Percentiles rank a stretch among this genome's conserved stretches.
Conservation (phyloP, 1,284 basidiomycete species). For the Austropuccinia psidii region DNA sequence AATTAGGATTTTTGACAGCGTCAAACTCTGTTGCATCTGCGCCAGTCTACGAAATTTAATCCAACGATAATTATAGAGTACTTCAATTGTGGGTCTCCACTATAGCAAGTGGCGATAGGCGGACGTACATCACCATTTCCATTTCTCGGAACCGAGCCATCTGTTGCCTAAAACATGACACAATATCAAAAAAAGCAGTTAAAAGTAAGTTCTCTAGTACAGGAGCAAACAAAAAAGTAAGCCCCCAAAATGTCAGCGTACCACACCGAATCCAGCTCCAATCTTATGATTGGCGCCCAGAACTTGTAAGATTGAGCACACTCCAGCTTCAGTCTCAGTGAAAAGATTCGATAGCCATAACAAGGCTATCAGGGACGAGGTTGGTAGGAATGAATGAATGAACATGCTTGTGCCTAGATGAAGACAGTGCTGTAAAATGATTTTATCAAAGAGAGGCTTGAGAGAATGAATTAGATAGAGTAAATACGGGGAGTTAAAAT, state of each 20-base stretch:
- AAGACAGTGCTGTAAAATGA: too few relatives aligned
- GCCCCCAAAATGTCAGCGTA: background rate
- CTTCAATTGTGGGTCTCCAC: background rate
- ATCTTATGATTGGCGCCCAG: constrained; percentile 11
- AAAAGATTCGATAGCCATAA: background rate
- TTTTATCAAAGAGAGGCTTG: too few relatives aligned
- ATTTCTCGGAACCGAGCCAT: background rate
- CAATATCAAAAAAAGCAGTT: background rate
- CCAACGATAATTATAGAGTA: background rate
- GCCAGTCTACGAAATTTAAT: background rate
- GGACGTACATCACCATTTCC: constrained; percentile 23
- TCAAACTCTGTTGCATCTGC: constrained; percentile 9
- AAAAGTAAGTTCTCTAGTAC: background rate
- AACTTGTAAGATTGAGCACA: constrained; percentile 24
- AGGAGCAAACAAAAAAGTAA: too few relatives aligned
- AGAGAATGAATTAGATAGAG: too few relatives aligned
- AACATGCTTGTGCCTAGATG: too few relatives aligned
- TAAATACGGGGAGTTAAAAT: too few relatives aligned
- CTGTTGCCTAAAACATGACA: background rate
- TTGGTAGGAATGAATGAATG: background rate
- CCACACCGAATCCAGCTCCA: constrained; percentile 22
- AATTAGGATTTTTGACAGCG: background rate
- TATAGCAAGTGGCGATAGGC: background rate
- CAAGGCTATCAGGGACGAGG: background rate
- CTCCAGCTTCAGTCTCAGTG: background rate